These are phyloP conservation scores for Penicillium tannophilum DNA, from an alignment of 495 filamentous ascomycete genomes.

Conservation along the genomic window DNA sequence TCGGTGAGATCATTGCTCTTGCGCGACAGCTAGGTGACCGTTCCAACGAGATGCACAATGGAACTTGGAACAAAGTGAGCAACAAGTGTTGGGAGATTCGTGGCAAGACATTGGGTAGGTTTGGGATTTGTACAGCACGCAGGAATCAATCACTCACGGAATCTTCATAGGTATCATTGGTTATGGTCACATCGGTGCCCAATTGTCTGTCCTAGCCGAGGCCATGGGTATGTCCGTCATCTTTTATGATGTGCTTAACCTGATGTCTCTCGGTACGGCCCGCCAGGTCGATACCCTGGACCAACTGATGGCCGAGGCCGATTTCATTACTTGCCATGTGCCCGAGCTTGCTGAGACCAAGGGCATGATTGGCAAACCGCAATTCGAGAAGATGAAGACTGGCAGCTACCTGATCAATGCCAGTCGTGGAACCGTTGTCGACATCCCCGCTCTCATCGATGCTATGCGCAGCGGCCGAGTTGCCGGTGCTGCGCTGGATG, in stretches of 20 bases:
- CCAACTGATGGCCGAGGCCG: slow-evolving; percentile 72
- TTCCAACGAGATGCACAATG: slow-evolving; percentile 90
- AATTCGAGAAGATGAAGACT: slow-evolving; percentile 86
- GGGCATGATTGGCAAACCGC: slow-evolving; percentile 76
- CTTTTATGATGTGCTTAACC: slow-evolving; percentile 89
- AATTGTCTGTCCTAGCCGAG: slow-evolving; percentile 94
- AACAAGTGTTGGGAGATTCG: slow-evolving; percentile 96
- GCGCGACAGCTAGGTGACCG: slow-evolving; percentile 93
- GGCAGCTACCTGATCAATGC: slow-evolving; percentile 96
- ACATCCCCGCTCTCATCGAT: slow-evolving; percentile 89
- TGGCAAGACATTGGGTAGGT: slow-evolving; percentile 88
- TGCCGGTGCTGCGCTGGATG: slow-evolving; percentile 93
- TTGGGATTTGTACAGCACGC: background rate
- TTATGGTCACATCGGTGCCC: slow-evolving; percentile 97
- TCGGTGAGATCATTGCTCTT: slow-evolving; percentile 87
- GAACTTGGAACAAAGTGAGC: slow-evolving; percentile 98
- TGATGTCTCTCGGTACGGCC: slow-evolving; percentile 90
- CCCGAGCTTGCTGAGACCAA: slow-evolving; percentile 90
- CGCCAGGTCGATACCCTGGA: slow-evolving; percentile 78
- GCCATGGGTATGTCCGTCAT: slow-evolving; percentile 97
- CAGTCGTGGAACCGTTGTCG: slow-evolving; percentile 88
- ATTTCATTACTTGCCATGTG: slow-evolving; percentile 94
- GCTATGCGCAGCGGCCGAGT: slow-evolving; percentile 86
- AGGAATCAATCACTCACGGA: slow-evolving; percentile 7
- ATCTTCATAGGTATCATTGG: slow-evolving; percentile 74